Conservation (phyloP, 768 basidiomycete genomes). For the Pisolithus albus region DNA sequence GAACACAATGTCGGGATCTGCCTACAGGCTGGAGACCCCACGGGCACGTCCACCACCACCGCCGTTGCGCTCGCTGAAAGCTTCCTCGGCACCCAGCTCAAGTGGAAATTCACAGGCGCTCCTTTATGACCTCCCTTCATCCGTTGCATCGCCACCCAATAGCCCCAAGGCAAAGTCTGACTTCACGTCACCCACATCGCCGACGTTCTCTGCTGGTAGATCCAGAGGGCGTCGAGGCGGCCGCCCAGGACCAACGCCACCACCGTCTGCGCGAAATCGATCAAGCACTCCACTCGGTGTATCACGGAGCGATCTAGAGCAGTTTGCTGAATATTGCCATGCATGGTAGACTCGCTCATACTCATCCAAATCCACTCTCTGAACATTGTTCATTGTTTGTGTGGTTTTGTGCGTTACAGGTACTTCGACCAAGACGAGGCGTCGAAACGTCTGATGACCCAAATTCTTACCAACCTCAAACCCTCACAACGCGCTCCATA, state of each 20-base stretch:
- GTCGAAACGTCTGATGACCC: constrained; percentile 73
- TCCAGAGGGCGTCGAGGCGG: constrained; percentile 44
- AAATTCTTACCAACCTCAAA: constrained; percentile 71
- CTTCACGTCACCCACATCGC: constrained; percentile 51
- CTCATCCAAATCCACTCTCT: background rate
- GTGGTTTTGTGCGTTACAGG: constrained; percentile 37
- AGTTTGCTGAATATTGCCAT: constrained; percentile 70
- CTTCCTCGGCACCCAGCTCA: constrained; percentile 37
- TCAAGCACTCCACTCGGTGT: constrained; percentile 67
- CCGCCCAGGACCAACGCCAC: constrained; percentile 45
- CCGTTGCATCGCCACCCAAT: constrained; percentile 48
- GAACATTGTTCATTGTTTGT: background rate
- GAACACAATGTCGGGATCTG: constrained; percentile 49
- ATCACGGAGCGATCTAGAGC: constrained; percentile 62
- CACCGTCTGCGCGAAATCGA: constrained; percentile 53
- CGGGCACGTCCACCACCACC: constrained; percentile 53
- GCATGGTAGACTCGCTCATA: constrained; percentile 50
- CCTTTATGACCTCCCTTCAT: constrained; percentile 70
- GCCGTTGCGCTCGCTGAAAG: constrained; percentile 46
- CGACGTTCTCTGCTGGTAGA: constrained; percentile 44
- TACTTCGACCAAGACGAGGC: constrained; percentile 79
- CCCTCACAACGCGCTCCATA: constrained; percentile 83
- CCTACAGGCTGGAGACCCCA: constrained; percentile 59
- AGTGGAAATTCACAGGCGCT: constrained; percentile 52
- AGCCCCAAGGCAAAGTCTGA: constrained; percentile 40